Conservation (phyloP, 108 stramenopile genomes). For the Nitzschia sp. region DNA sequence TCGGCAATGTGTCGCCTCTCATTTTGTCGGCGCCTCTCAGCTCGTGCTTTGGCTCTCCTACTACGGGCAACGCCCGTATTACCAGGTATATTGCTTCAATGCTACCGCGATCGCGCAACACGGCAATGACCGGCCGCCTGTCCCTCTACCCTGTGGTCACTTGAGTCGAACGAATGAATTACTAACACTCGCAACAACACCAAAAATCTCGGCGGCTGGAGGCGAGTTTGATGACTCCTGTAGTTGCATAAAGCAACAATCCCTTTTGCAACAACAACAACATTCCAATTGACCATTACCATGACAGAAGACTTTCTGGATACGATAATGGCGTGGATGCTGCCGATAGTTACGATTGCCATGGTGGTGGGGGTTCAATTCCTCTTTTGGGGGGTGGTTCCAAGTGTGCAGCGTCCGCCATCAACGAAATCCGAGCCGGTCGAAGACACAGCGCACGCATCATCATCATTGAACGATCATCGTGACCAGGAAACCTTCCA, state of each 20-base stretch:
- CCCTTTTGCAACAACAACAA: too few species aligned
- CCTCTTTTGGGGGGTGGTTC: slow-evolving; percentile 16
- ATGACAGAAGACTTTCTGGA: slow-evolving; percentile 1
- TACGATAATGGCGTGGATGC: not conserved
- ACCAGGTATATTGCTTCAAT: too few species aligned
- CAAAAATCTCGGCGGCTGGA: too few species aligned
- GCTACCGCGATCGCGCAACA: not conserved
- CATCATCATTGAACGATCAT: not conserved
- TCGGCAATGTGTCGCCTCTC: too few species aligned
- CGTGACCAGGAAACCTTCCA: not conserved
- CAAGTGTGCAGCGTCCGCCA: not conserved
- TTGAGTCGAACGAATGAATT: not conserved
- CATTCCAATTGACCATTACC: too few species aligned
- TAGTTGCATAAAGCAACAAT: too few species aligned
- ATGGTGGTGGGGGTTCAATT: slow-evolving; percentile 19
- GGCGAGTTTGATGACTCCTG: too few species aligned
- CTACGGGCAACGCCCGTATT: too few species aligned
- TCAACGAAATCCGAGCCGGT: not conserved
- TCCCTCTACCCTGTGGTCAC: not conserved
- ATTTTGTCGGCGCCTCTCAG: too few species aligned
- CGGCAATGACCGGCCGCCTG: not conserved
- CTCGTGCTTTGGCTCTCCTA: too few species aligned
- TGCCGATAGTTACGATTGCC: slow-evolving; percentile 21
- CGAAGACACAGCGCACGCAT: not conserved
- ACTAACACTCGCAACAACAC: not conserved